These are phyloP conservation scores for Xylaria cubensis DNA, from an alignment of 495 filamentous ascomycete species.

Conservation along the genomic window DNA sequence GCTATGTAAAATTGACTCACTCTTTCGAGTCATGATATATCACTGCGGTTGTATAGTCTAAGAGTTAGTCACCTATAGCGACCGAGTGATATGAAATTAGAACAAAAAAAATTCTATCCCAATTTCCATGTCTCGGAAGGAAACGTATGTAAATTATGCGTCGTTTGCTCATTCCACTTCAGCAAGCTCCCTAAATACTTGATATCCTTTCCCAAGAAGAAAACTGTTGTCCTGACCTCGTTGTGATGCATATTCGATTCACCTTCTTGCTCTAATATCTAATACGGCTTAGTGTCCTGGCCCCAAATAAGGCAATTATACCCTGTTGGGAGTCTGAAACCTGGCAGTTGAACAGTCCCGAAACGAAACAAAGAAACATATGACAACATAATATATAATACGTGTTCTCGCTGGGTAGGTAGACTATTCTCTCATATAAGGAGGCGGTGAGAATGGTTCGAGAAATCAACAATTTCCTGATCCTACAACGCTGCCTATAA, in stretches of 20 bases:
- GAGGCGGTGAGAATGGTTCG: slow-evolving; percentile 19
- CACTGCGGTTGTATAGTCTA: not conserved
- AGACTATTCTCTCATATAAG: slow-evolving; percentile 3
- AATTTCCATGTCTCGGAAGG: not conserved
- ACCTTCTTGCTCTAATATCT: no score
- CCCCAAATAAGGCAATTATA: not conserved
- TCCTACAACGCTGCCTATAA: not conserved
- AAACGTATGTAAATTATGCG: not conserved
- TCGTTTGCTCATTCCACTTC: not conserved
- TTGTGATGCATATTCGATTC: not conserved
- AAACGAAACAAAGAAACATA: slow-evolving; percentile 19
- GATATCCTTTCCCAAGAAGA: not conserved
- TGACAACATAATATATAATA: not conserved
- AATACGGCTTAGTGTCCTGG: not conserved
- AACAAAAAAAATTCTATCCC: not conserved
- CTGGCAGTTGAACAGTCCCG: not conserved
- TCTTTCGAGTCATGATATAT: not conserved
- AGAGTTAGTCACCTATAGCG: not conserved
- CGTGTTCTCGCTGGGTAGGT: not conserved
- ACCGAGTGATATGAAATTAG: not conserved
- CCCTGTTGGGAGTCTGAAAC: not conserved
- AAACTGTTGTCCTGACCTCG: not conserved
- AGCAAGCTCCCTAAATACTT: not conserved
- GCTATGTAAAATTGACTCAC: not conserved
- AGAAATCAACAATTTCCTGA: not conserved